Evolutionary conservation across 192 early-diverging fungal species (phyloP).

Genomic region (Backusella parvicylindrica): DNA sequence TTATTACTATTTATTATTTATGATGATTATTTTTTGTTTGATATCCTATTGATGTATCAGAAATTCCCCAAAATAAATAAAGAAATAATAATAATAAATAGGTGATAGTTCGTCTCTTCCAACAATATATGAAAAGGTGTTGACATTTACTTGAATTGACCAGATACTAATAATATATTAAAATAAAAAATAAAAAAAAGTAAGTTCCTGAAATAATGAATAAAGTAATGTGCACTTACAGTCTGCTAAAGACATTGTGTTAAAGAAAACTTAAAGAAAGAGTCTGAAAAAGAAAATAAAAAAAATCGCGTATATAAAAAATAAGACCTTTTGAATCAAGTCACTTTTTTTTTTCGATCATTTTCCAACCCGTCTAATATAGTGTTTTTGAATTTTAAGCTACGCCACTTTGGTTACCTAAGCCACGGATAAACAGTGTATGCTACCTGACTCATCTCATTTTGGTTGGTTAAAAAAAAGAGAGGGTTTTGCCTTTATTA

Average conservation of each 20-base stretch:
- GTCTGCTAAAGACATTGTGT: conserved; percentile 38
- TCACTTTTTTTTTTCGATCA: conserved; percentile 4
- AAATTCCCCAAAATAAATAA: not conserved
- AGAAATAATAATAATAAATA: not conserved
- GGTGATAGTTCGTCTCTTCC: not conserved
- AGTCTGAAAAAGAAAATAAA: not conserved
- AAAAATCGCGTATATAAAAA: conserved; percentile 10
- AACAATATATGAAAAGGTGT: not conserved
- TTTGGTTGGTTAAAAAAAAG: not conserved
- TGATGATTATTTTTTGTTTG: too few species aligned
- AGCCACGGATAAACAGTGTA: conserved; percentile 2
- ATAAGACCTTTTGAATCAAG: not conserved
- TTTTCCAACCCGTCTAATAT: not conserved
- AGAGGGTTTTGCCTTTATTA: not conserved
- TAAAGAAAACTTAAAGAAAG: conserved; percentile 2
- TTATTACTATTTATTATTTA: not conserved
- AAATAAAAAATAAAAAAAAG: not conserved
- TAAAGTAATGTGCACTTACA: conserved; percentile 11
- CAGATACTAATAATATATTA: conserved; percentile 24
- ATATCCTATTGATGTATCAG: too few species aligned
- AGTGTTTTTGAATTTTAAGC: not conserved
- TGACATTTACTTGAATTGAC: conserved; percentile 38
- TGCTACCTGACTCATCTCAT: not conserved
- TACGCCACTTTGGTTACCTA: conserved; percentile 2
- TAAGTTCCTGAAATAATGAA: not conserved